Conservation (phyloP, 495 filamentous ascomycete genomes). For the Neurospora sp. region DNA sequence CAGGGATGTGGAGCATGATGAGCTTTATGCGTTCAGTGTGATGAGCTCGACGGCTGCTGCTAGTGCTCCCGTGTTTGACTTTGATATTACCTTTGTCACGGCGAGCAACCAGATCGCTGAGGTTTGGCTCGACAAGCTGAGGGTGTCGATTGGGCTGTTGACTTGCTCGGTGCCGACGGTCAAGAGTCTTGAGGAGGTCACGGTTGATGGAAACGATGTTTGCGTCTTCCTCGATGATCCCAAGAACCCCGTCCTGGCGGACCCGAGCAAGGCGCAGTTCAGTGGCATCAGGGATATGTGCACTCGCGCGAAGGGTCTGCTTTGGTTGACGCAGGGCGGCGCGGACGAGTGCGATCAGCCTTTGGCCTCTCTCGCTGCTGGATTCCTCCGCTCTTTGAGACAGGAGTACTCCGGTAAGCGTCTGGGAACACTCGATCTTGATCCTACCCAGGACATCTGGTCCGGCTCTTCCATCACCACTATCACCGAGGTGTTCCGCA, state of each 20-base stretch:
- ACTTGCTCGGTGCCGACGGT: slow-evolving; percentile 18
- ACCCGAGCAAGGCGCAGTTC: slow-evolving; percentile 13
- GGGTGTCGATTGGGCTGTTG: slow-evolving; percentile 14
- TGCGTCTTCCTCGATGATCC: slow-evolving; percentile 28
- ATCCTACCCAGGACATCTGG: slow-evolving; percentile 9
- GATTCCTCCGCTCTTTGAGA: slow-evolving; percentile 24
- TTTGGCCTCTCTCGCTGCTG: slow-evolving; percentile 17
- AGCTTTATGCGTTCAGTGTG: slow-evolving; percentile 22
- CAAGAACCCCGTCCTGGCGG: slow-evolving; percentile 18
- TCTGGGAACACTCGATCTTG: slow-evolving; percentile 19
- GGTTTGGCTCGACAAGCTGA: slow-evolving; percentile 16
- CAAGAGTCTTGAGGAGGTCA: slow-evolving; percentile 8
- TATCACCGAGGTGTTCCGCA: slow-evolving; percentile 17
- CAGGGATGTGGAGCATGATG: slow-evolving; percentile 21
- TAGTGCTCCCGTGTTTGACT: slow-evolving; percentile 11
- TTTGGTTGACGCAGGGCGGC: slow-evolving; percentile 45
- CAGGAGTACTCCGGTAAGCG: slow-evolving; percentile 22
- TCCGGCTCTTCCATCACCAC: slow-evolving; percentile 8
- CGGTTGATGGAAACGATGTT: slow-evolving; percentile 12
- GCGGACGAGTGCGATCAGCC: slow-evolving; percentile 16
- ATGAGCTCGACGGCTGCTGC: slow-evolving; percentile 15
- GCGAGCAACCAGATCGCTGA: neutral
- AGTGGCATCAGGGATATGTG: slow-evolving; percentile 20
- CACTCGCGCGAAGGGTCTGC: slow-evolving; percentile 22
- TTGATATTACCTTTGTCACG: slow-evolving; percentile 17